Evolutionary conservation across 2,329 filamentous ascomycete species (phyloP).

Genomic region (Pseudomassariella vexata): DNA sequence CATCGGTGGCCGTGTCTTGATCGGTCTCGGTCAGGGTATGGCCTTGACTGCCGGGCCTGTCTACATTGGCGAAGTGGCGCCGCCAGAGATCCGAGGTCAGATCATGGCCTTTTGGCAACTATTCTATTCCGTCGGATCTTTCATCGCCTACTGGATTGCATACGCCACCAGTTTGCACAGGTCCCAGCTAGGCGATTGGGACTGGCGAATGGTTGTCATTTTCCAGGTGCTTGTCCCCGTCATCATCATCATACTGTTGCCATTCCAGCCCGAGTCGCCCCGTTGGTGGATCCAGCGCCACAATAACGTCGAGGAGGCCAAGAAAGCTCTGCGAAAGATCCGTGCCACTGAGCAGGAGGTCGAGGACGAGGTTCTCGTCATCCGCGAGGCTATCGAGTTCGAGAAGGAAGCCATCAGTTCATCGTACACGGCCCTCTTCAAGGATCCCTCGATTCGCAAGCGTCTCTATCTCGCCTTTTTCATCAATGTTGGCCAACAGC

Average conservation of each 20-base stretch:
- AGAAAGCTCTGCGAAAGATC: slow-evolving; percentile 50
- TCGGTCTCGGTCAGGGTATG: slow-evolving; percentile 65
- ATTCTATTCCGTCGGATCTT: slow-evolving; percentile 60
- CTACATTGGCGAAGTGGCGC: slow-evolving; percentile 65
- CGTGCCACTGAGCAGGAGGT: slow-evolving; percentile 61
- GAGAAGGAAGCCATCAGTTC: slow-evolving; percentile 63
- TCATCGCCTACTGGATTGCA: slow-evolving; percentile 62
- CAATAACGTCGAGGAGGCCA: slow-evolving; percentile 55
- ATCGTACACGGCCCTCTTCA: slow-evolving; percentile 62
- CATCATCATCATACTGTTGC: slow-evolving; percentile 55
- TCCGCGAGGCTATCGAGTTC: slow-evolving; percentile 64
- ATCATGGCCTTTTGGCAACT: slow-evolving; percentile 69
- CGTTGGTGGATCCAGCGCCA: slow-evolving; percentile 62
- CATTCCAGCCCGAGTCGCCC: slow-evolving; percentile 63
- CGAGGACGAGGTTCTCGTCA: slow-evolving; percentile 58
- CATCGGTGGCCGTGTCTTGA: slow-evolving; percentile 62
- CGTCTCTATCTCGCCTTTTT: slow-evolving; percentile 59
- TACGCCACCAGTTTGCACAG: slow-evolving; percentile 55
- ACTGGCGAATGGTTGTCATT: slow-evolving; percentile 68
- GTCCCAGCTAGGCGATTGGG: slow-evolving; percentile 58
- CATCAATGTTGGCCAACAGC: slow-evolving; percentile 65
- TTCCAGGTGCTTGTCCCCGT: slow-evolving; percentile 66
- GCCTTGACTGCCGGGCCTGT: slow-evolving; percentile 63
- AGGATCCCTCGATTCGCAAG: slow-evolving; percentile 62
- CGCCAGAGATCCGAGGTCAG: slow-evolving; percentile 56